Evolutionary conservation across 202 grass and related monocot species (phyloP).

Genomic region (Eragrostis tef): DNA sequence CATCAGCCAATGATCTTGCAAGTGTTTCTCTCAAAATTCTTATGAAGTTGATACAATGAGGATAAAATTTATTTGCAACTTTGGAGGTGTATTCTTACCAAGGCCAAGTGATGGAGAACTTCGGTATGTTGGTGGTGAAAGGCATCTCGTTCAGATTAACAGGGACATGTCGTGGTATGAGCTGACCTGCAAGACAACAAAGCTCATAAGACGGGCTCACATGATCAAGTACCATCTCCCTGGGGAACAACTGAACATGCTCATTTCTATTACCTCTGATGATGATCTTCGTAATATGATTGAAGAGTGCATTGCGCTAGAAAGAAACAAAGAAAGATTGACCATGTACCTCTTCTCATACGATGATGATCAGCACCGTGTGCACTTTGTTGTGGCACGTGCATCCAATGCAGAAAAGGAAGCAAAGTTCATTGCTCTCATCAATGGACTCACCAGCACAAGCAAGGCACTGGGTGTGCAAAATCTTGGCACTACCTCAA

Average conservation of each 20-base stretch:
- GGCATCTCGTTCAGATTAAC: conserved; percentile 62
- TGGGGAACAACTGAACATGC: conserved; percentile 69
- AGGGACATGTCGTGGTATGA: conserved; percentile 70
- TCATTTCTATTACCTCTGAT: conserved; percentile 75
- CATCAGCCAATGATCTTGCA: conserved; percentile 39
- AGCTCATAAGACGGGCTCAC: conserved; percentile 50
- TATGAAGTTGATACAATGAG: conserved; percentile 37
- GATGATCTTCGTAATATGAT: conserved; percentile 84
- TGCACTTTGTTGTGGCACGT: conserved; percentile 47
- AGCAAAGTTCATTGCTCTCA: conserved; percentile 60
- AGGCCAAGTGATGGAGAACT: conserved; percentile 74
- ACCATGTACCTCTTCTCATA: conserved; percentile 78
- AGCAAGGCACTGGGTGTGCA: conserved; percentile 18
- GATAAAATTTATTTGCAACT: conserved; percentile 83
- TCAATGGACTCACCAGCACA: conserved; percentile 60
- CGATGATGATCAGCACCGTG: conserved; percentile 47
- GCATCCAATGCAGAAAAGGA: conserved; percentile 56
- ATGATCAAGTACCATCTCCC: conserved; percentile 89
- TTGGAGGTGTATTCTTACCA: conserved; percentile 75
- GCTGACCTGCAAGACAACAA: conserved; percentile 55
- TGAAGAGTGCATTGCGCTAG: conserved; percentile 68
- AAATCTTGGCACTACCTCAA: conserved; percentile 35
- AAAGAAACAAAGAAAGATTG: conserved; percentile 54
- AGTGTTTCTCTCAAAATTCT: conserved; percentile 16
- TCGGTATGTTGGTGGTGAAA: conserved; percentile 75